Base-by-base conservation (phyloP, 768 basidiomycete species). In the Leucocoprinus birnbaumii region DNA sequence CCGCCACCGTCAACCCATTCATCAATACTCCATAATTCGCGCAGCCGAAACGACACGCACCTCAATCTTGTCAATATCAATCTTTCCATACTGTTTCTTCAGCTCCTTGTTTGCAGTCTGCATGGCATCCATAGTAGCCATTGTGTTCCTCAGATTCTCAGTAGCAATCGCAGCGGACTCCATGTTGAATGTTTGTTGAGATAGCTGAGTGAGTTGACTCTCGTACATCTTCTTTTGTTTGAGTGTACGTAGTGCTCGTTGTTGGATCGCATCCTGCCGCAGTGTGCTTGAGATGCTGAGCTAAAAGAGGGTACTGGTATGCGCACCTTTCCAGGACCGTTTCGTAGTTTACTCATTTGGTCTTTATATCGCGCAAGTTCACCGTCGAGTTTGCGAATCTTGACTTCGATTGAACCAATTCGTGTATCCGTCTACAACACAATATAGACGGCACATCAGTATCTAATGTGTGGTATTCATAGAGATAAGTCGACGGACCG, bases 81-180 rank as follows among this genome's bases (percentile, higher is more conserved):
- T 86, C 76, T 94, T 97, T 21, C 95, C 95, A 66, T 98, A 99
- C 73, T 98, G 95, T 69, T 89, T 94, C 74, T 84, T 84, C 73
- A 99, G 81, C 70, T 98, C 95, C 75, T 95, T 98, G 74, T 98
- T 98, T 16, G 97, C 95, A 16, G 80, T 65, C 67, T 93, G 84
- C 94, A 99, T 98, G 4, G 94, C 97, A 61, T 97, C 93, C 25
- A 98, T 84, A 0, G 97, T 98, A 11, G 93, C 96, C 96, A 99
- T 98, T 63, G 97, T 98, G 68, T 98, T 98, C 60, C 93, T 85
- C 63, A 98, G 71, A 70, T 98, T 98, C 73, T 98, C 97, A n/a
- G 96, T 98, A 8, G 92, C 87, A 64, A 98, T 84, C 13, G 90
- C 83, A 11, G 95, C 89, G 52, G 91, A 94, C 74, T 99, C 95